phyloP scores from a whole-genome alignment of 768 basidiomycete genomes.

The Mycena galopus region DNA sequence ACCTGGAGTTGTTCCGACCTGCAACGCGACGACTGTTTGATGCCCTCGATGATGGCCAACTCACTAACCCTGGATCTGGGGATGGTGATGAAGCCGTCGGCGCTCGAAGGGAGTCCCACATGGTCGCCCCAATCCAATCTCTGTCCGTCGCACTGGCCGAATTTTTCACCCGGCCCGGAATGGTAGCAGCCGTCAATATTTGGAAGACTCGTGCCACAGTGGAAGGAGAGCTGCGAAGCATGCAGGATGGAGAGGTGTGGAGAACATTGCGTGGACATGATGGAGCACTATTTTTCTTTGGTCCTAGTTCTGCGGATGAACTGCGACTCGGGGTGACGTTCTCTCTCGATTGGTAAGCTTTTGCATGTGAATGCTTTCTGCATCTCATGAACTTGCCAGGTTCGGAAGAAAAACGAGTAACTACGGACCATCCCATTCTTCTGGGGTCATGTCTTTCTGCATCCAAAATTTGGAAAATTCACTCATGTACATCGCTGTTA shows the following conservation, averaged over 20 bases:
- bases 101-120: background rate
- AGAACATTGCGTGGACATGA: slow-evolving; percentile 26
- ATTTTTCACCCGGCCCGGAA: slow-evolving; percentile 28
- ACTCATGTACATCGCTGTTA: slow-evolving; percentile 22
- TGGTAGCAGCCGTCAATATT: slow-evolving; percentile 21
- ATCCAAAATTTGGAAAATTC: slow-evolving; percentile 35
- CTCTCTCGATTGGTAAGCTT: slow-evolving; percentile 37
- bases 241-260: slow-evolving; percentile 37
- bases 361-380: background rate
- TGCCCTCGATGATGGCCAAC: background rate
- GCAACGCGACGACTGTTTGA: background rate
- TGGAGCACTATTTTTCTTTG: slow-evolving; percentile 30
- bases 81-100: background rate
- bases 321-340: slow-evolving; percentile 38
- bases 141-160: slow-evolving; percentile 21
- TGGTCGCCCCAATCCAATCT: slow-evolving; percentile 33
- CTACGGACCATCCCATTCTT: slow-evolving; percentile 39
- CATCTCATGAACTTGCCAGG: slow-evolving; percentile 17
- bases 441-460: slow-evolving; percentile 38
- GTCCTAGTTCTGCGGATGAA: slow-evolving; percentile 18
- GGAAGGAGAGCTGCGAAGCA: slow-evolving; percentile 3
- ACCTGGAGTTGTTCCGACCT: slow-evolving; percentile 2
- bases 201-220: slow-evolving; percentile 15
- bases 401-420: slow-evolving; percentile 32
- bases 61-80: background rate